Conservation (phyloP, 106 monocot genomes). For the Phalaenopsis equestris region DNA sequence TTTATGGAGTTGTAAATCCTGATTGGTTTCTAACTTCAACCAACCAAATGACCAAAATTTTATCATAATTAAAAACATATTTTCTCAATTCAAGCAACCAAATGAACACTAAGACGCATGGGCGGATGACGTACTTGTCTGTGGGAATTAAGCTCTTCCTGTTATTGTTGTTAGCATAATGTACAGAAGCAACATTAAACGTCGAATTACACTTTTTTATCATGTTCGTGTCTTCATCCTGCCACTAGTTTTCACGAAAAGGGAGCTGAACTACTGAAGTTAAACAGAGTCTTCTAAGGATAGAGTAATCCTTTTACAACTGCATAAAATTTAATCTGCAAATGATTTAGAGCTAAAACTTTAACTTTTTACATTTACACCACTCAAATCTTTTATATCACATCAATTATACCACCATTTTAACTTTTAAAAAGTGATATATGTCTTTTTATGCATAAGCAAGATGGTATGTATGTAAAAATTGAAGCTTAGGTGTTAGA, state of each 20-base stretch:
- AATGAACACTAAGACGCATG: background rate
- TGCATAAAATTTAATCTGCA: background rate
- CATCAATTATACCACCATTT: too few species aligned
- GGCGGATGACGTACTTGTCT: too few species aligned
- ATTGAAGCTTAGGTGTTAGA: background rate
- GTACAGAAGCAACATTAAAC: background rate
- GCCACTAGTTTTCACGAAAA: background rate
- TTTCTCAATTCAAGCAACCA: background rate
- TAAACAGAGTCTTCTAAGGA: background rate
- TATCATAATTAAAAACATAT: background rate
- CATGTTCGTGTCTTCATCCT: background rate
- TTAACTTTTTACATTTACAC: too few species aligned
- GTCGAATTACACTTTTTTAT: background rate
- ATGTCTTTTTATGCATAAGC: too few species aligned
- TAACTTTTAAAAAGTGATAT: too few species aligned
- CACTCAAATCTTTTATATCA: too few species aligned
- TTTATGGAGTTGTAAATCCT: background rate
- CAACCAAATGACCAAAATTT: background rate
- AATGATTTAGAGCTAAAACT: too few species aligned
- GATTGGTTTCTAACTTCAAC: background rate
- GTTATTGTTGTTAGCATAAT: background rate
- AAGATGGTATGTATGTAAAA: too few species aligned
- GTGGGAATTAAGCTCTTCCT: background rate
- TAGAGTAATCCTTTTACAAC: background rate
- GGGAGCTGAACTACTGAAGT: background rate